A percentile compares a stretch with the other conserved stretches of the same genome.
These are phyloP conservation scores for Phytophthora cactorum DNA, from an alignment of 352 stramenopile species.

Conservation along the genomic window DNA sequence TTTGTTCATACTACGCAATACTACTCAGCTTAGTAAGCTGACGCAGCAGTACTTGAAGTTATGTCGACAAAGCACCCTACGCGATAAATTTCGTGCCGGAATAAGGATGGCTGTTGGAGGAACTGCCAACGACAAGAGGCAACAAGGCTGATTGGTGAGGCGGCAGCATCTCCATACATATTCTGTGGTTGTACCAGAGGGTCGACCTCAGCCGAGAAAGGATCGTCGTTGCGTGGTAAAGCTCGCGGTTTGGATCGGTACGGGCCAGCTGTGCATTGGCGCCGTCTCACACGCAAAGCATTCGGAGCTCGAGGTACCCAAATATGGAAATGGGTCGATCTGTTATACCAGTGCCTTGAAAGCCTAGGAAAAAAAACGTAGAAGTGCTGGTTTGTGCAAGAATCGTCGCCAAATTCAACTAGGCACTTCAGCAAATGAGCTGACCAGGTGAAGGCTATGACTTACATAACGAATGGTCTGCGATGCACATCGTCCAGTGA, in stretches of 20 bases:
- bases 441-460: too few relatives aligned
- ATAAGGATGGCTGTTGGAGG: too few relatives aligned
- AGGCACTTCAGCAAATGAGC: too few relatives aligned
- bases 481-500: too few relatives aligned
- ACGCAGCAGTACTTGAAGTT: neutral
- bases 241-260: conserved; percentile 8
- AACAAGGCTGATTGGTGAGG: conserved; percentile 1
- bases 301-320: too few relatives aligned
- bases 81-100: neutral
- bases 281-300: conserved; percentile 11
- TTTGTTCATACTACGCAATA: too few relatives aligned
- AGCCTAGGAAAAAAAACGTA: too few relatives aligned
- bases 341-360: too few relatives aligned
- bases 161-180: neutral
- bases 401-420: too few relatives aligned
- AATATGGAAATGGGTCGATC: too few relatives aligned
- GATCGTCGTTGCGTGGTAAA: neutral
- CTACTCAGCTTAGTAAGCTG: neutral
- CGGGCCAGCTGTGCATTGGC: conserved; percentile 2
- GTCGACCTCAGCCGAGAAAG: conserved; percentile 5
- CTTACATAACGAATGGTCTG: too few relatives aligned
- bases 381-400: too few relatives aligned
- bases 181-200: neutral
- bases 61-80: neutral
- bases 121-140: neutral